A percentile compares a stretch with the other conserved stretches of the same genome.
These are phyloP conservation scores for Scolecobasidium constrictum DNA, from an alignment of 2,329 filamentous ascomycete species.

Conservation along the genomic window DNA sequence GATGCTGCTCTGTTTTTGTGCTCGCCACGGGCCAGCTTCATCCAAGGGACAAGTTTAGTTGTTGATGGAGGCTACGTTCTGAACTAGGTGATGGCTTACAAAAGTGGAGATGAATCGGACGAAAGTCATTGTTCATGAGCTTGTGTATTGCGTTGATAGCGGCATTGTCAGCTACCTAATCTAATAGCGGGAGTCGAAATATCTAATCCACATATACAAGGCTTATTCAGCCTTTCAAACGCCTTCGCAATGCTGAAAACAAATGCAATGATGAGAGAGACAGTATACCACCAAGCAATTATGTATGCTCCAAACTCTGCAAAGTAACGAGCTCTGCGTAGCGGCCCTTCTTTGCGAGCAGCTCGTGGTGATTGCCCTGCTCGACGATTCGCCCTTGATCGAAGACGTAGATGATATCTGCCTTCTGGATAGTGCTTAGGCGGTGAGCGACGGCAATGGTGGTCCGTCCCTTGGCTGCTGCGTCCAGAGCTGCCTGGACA, in stretches of 20 bases:
- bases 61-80: slow-evolving; percentile 10
- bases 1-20: slow-evolving; percentile 28
- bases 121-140: too few relatives aligned
- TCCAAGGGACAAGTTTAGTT: slow-evolving; percentile 6
- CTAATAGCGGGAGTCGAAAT: too few relatives aligned
- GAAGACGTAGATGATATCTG: slow-evolving; percentile 94
- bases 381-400: slow-evolving; percentile 82
- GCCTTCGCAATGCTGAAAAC: too few relatives aligned
- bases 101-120: not conserved
- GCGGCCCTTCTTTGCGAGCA: slow-evolving; percentile 44
- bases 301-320: slow-evolving; percentile 59
- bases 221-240: too few relatives aligned
- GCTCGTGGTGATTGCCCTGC: slow-evolving; percentile 63
- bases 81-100: not conserved
- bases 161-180: too few relatives aligned
- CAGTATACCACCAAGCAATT: not conserved
- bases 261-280: too few relatives aligned
- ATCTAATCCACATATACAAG: too few relatives aligned
- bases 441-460: slow-evolving; percentile 93
- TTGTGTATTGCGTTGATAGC: too few relatives aligned
- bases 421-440: slow-evolving; percentile 85
- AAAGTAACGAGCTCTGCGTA: slow-evolving; percentile 73
- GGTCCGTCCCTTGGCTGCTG: slow-evolving; percentile 74
- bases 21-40: slow-evolving; percentile 14
- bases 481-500: slow-evolving; percentile 70